Percentiles rank a stretch among this genome's conserved stretches.
These are phyloP conservation scores for Pichia terricola DNA, from an alignment of 1,139 yeast genomes.

Conservation along the genomic window DNA sequence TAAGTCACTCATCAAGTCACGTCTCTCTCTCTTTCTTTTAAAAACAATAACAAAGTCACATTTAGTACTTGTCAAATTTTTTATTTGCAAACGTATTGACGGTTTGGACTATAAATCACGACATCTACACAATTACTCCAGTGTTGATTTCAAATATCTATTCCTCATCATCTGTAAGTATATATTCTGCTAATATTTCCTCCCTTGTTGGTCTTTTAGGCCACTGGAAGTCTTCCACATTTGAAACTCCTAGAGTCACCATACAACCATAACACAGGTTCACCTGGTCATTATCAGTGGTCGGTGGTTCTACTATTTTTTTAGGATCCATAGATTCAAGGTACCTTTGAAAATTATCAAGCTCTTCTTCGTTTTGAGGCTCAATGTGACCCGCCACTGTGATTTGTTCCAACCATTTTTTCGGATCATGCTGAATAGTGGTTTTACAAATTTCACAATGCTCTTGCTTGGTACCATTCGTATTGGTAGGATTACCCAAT, in stretches of 20 bases:
- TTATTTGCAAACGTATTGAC: no score
- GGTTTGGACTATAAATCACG: no score
- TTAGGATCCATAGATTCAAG: conserved; percentile 11
- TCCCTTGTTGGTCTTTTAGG: conserved; percentile 32
- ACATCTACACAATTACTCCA: no score
- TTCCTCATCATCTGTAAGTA: conserved; percentile 32
- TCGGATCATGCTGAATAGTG: conserved; percentile 46
- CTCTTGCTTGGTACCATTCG: neutral
- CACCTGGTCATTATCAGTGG: neutral
- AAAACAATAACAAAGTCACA: no score
- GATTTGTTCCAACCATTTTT: conserved; percentile 61
- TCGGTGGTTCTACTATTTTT: conserved; percentile 15
- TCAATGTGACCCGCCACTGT: conserved; percentile 57
- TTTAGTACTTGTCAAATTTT: no score
- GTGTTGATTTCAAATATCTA: no score
- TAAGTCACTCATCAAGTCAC: no score
- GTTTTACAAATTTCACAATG: conserved; percentile 46
- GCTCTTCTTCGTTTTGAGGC: conserved; percentile 40
- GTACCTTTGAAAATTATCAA: conserved; percentile 25
- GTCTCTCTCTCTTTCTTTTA: no score
- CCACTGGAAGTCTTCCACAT: conserved; percentile 40
- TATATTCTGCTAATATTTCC: conserved; percentile 41
- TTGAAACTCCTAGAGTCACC: conserved; percentile 26
- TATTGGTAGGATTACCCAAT: conserved; percentile 42
- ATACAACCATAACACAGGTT: conserved; percentile 71